phyloP scores from a whole-genome alignment of 2,329 filamentous ascomycete species.

The Penicillium sp. region DNA sequence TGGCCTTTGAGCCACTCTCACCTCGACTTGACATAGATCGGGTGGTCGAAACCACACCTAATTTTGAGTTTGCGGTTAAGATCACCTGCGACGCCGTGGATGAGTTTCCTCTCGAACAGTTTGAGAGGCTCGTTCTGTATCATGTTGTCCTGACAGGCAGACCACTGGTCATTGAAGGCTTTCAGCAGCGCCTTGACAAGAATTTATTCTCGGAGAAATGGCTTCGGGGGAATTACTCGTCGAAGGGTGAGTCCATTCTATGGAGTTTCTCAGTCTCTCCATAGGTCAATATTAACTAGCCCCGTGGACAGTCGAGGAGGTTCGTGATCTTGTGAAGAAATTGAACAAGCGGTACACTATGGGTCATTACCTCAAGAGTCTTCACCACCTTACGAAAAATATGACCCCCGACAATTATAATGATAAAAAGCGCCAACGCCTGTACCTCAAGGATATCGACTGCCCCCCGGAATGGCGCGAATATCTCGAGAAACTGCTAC shows the following conservation, averaged over 20 bases:
- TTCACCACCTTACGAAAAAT: conserved; percentile 75
- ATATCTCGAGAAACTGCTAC: conserved; percentile 71
- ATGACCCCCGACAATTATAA: conserved; percentile 72
- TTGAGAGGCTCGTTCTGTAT: conserved; percentile 78
- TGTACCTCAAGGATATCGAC: conserved; percentile 97
- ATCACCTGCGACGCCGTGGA: conserved; percentile 76
- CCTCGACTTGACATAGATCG: conserved; percentile 74
- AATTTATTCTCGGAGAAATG: conserved; percentile 76
- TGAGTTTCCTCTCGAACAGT: conserved; percentile 68
- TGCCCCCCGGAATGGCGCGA: conserved; percentile 84
- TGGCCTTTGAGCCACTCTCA: conserved; percentile 86
- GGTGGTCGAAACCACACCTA: conserved; percentile 72
- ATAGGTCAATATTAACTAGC: conserved; percentile 6
- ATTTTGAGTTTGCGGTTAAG: conserved; percentile 81
- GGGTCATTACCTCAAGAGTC: conserved; percentile 83
- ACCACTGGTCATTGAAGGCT: conserved; percentile 86
- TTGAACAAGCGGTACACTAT: conserved; percentile 78
- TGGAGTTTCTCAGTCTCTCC: background rate
- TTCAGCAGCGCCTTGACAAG: conserved; percentile 69
- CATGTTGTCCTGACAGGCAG: conserved; percentile 83
- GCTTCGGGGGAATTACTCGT: conserved; percentile 73
- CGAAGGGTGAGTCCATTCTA: conserved; percentile 60
- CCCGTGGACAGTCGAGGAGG: conserved; percentile 64
- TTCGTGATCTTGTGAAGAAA: conserved; percentile 72
- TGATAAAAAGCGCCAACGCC: conserved; percentile 73